Base-by-base conservation (phyloP, 2,329 filamentous ascomycete species). In the Aspergillus texensis region DNA sequence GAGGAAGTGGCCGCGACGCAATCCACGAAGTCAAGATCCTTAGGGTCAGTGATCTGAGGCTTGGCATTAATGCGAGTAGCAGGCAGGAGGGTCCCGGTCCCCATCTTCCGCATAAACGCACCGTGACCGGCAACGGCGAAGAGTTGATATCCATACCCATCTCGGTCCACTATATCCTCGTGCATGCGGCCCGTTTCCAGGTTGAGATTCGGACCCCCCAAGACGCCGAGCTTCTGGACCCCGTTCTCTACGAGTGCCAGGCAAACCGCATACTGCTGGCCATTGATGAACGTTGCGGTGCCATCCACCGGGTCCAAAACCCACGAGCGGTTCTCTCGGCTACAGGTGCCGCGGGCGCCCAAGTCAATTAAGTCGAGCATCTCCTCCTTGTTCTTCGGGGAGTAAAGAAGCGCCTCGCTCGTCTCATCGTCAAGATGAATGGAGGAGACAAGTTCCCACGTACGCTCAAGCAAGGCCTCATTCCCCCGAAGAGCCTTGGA, bases 301-400 rank as follows among this genome's bases (percentile, higher is more conserved):
- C 88, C 88, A 67, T 90, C 88, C 9, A 90, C 84, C 0, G 88
- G 88, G 70, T 90, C 88, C 72, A 90, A 82, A 34, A 87, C 83
- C 88, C 88, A 90, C 58, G 85, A 81, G 1, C 83, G 77, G 3
- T 75, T 82, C 64, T 67, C 78, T 65, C 70, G 72, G 6, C 74
- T 75, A 53, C 76, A 77, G 11, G 74, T 67, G 1, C 81, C 82
- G 2, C 77, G 71, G 0, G 80, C 83, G 2, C 88, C 88, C 14
- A 84, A 75, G 71, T 89, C 87, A 70, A 90, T 88, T n/a, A 85
- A 69, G n/a, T 83, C 76, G 14, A 89, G 80, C 82, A 89, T 86
- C 61, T 88, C 84, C 6, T 85, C 82, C 59, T 78, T 80, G 28
- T 80, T 81, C 3, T 67, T 57, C 0, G 84, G 85, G 4, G 71